These are phyloP conservation scores for Saxophila tyrrhenica DNA, from an alignment of 495 filamentous ascomycete species.

Conservation along the genomic window DNA sequence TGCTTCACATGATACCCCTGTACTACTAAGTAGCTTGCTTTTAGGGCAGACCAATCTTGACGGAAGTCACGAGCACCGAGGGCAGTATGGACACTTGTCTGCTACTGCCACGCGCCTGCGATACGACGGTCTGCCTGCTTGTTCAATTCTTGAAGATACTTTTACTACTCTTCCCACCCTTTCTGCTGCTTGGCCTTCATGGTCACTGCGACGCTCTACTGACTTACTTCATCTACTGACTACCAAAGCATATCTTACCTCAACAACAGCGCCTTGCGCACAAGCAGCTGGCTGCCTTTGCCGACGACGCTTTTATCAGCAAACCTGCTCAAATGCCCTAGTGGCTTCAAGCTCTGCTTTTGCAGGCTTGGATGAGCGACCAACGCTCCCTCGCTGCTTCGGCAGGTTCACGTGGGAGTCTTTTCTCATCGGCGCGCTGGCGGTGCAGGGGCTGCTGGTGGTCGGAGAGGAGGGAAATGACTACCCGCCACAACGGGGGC, in stretches of 20 bases:
- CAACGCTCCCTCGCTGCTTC: neutral
- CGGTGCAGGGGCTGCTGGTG: neutral
- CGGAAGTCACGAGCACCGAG: neutral
- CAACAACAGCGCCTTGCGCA: neutral
- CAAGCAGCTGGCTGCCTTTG: neutral
- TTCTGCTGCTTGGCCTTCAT: neutral
- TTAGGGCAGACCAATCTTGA: neutral
- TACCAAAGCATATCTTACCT: too few species aligned
- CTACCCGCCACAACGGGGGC: too few species aligned
- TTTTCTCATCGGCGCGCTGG: slow-evolving; percentile 13
- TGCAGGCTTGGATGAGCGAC: neutral
- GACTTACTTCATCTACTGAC: too few species aligned
- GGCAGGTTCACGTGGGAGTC: neutral
- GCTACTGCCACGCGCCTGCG: neutral
- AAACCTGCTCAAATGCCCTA: too few species aligned
- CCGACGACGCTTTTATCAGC: too few species aligned
- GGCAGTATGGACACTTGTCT: too few species aligned
- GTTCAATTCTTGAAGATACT: neutral
- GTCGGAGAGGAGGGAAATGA: neutral
- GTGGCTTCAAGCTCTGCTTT: neutral
- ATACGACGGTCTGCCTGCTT: neutral
- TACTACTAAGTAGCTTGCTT: slow-evolving; percentile 17
- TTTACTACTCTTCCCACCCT: neutral
- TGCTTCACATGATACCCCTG: slow-evolving; percentile 13
- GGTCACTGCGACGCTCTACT: neutral